Percentiles rank a stretch among this genome's conserved stretches.
These are phyloP conservation scores for Cadophora sp. DNA, from an alignment of 2,329 filamentous ascomycete genomes.

Conservation along the genomic window DNA sequence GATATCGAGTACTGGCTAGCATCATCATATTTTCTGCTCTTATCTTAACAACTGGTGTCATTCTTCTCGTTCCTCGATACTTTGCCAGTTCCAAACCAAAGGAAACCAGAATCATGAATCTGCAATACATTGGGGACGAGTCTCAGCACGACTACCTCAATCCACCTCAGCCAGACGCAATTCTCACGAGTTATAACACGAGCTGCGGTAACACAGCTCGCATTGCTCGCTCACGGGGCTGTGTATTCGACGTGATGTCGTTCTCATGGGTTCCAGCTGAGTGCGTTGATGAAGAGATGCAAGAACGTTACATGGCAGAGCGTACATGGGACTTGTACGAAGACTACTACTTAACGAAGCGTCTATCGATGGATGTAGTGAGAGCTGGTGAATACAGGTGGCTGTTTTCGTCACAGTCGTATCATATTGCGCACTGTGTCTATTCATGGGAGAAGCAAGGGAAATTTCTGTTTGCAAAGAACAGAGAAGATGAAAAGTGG, in stretches of 20 bases:
- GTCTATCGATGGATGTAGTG: neutral
- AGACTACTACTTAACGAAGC: neutral
- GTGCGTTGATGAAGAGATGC: neutral
- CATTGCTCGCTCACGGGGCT: neutral
- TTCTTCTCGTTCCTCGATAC: neutral
- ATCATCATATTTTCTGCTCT: neutral
- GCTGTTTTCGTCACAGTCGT: neutral
- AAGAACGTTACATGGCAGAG: neutral
- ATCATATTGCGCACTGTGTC: neutral
- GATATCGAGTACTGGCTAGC: neutral
- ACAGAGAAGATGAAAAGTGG: neutral
- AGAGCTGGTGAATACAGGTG: neutral
- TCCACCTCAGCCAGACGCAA: neutral
- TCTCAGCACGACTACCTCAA: neutral
- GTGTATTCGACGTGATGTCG: neutral
- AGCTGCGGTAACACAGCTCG: neutral
- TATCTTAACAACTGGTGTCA: neutral
- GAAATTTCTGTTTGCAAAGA: neutral
- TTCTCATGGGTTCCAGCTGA: neutral
- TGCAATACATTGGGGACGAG: neutral
- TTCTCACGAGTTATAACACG: neutral
- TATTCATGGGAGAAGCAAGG: conserved; percentile 3
- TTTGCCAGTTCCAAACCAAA: neutral
- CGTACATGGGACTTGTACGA: neutral
- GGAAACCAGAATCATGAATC: neutral